These are phyloP conservation scores for Mycena metata DNA, from an alignment of 768 basidiomycete genomes.

Conservation along the genomic window DNA sequence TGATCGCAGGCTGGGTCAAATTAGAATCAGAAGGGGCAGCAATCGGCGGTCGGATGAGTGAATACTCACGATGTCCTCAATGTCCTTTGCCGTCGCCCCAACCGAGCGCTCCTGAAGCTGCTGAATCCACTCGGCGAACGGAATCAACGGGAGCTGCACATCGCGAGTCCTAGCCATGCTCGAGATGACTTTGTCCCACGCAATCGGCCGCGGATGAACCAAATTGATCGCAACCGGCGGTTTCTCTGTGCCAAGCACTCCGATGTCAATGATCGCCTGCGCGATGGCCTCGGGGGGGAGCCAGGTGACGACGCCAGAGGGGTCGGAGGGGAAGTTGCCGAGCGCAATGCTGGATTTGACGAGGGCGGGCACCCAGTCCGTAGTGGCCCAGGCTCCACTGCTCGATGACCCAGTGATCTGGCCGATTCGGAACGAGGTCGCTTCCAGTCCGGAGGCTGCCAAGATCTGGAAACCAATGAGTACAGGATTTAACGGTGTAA, in stretches of 20 bases:
- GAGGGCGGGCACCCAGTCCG: constrained; percentile 49
- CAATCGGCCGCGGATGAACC: constrained; percentile 52
- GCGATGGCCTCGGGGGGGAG: constrained; percentile 53
- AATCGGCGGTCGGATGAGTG: no score
- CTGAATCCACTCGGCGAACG: constrained; percentile 48
- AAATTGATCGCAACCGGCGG: constrained; percentile 49
- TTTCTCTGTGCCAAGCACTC: constrained; percentile 38
- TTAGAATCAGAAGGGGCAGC: no score
- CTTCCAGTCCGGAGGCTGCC: constrained; percentile 47
- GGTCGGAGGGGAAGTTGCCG: constrained; percentile 29
- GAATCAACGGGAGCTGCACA: constrained; percentile 41
- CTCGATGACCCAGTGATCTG: constrained; percentile 38
- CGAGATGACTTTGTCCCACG: constrained; percentile 47
- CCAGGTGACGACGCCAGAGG: constrained; percentile 50
- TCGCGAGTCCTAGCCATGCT: constrained; percentile 38
- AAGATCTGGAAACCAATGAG: constrained; percentile 45
- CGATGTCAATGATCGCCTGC: constrained; percentile 47
- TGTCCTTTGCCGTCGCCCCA: constrained; percentile 42
- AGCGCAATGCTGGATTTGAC: constrained; percentile 43
- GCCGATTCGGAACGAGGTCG: constrained; percentile 47
- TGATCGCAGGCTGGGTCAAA: no score
- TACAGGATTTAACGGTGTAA: constrained; percentile 34
- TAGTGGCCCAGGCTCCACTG: constrained; percentile 48
- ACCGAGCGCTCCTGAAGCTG: constrained; percentile 43
- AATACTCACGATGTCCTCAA: constrained; percentile 48